Evolutionary conservation across 768 basidiomycete genomes (phyloP).

Genomic region (Tricholoma terreum): DNA sequence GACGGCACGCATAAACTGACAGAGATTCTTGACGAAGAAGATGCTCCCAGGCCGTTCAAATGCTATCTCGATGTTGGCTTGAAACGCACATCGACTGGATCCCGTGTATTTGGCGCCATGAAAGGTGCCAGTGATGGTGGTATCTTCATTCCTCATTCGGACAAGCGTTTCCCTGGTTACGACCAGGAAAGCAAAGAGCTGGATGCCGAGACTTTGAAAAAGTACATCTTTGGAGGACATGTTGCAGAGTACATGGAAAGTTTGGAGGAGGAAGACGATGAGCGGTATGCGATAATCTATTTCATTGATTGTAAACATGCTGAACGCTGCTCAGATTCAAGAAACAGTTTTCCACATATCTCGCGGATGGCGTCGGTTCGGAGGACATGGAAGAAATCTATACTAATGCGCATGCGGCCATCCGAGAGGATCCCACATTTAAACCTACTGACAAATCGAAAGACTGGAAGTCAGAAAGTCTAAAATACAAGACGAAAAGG

Average conservation of each 20-base stretch:
- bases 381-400: slow-evolving; percentile 98
- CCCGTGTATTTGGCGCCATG: slow-evolving; percentile 96
- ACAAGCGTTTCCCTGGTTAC: slow-evolving; percentile 97
- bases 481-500: slow-evolving; percentile 65
- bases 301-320: not conserved
- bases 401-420: slow-evolving; percentile 88
- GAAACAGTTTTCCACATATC: slow-evolving; percentile 94
- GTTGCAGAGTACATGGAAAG: slow-evolving; percentile 99
- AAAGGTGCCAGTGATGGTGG: slow-evolving; percentile 99
- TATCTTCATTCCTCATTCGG: slow-evolving; percentile 95
- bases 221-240: slow-evolving; percentile 97
- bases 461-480: slow-evolving; percentile 87
- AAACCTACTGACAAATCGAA: slow-evolving; percentile 84
- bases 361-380: slow-evolving; percentile 91
- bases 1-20: slow-evolving; percentile 82
- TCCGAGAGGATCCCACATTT: slow-evolving; percentile 92
- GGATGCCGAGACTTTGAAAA: slow-evolving; percentile 91
- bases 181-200: slow-evolving; percentile 91
- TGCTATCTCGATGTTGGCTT: slow-evolving; percentile 98
- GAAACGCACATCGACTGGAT: slow-evolving; percentile 95
- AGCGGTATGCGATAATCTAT: slow-evolving; percentile 52
- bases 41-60: slow-evolving; percentile 98
- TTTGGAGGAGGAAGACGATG: slow-evolving; percentile 99
- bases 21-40: slow-evolving; percentile 86
- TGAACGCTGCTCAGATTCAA: slow-evolving; percentile 65